These are phyloP conservation scores for Penicillium robsamsonii DNA, from an alignment of 495 filamentous ascomycete genomes.

Conservation along the genomic window DNA sequence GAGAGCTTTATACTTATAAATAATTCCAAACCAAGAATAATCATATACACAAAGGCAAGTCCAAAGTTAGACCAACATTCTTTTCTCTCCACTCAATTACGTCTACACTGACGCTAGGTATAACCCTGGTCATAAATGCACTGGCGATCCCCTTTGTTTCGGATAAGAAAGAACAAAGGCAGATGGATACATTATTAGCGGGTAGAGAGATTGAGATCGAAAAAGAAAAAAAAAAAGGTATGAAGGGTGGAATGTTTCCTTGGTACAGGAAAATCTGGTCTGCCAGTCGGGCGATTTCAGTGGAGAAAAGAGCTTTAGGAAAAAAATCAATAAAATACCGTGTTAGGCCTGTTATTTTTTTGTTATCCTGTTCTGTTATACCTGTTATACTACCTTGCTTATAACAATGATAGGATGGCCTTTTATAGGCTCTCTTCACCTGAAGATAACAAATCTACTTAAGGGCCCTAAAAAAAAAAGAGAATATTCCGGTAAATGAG, in stretches of 20 bases:
- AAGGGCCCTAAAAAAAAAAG: not conserved
- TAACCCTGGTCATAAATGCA: constrained; percentile 1
- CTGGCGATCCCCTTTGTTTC: constrained; percentile 1
- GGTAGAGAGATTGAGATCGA: not conserved
- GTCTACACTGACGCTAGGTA: not conserved
- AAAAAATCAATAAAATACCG: constrained; percentile 6
- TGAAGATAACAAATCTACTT: too few species aligned
- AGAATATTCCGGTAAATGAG: not conserved
- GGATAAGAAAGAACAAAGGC: not conserved
- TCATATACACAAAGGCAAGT: not conserved
- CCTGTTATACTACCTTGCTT: not conserved
- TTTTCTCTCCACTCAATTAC: constrained; percentile 6
- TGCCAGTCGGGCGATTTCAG: not conserved
- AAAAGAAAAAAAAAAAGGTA: not conserved
- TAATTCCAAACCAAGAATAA: not conserved
- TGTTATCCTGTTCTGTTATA: not conserved
- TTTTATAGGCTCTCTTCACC: not conserved
- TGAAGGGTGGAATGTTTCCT: constrained; percentile 14
- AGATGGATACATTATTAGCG: not conserved
- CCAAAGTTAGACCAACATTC: not conserved
- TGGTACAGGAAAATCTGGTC: not conserved
- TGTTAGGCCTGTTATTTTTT: not conserved
- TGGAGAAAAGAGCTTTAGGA: constrained; percentile 1
- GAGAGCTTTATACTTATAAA: not conserved
- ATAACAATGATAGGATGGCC: not conserved